A percentile compares a stretch with the other conserved stretches of the same genome.
Conservation (phyloP, 257 asterid species). For the Ballota nigra region DNA sequence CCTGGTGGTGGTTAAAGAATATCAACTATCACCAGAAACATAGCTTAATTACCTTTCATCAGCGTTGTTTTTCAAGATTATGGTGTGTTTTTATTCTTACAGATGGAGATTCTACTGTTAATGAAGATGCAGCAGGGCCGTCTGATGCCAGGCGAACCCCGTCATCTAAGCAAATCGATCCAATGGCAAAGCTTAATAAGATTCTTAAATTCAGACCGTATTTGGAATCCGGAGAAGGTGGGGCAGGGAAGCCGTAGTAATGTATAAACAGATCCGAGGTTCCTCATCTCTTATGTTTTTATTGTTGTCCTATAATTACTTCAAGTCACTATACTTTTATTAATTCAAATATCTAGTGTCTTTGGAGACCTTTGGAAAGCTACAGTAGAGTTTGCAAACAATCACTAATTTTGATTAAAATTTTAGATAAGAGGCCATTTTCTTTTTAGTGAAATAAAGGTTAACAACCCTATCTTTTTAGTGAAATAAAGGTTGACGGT, state of each 20-base stretch:
- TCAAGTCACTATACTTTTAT: background rate
- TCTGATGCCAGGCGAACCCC: conserved; percentile 52
- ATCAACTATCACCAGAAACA: conserved; percentile 3
- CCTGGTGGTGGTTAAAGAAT: background rate
- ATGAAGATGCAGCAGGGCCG: conserved; percentile 55
- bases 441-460: too few relatives aligned
- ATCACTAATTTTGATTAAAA: background rate
- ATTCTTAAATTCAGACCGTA: conserved; percentile 61
- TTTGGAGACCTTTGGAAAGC: background rate
- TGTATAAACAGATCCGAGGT: background rate
- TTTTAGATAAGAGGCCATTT: too few relatives aligned
- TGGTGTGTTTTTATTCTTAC: conserved; percentile 10
- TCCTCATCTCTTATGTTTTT: background rate
- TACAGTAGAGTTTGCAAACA: background rate
- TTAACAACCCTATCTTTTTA: too few relatives aligned
- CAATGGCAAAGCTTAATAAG: conserved; percentile 53
- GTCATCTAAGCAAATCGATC: conserved; percentile 49
- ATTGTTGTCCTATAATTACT: background rate
- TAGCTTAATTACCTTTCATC: background rate
- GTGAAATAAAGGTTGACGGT: too few relatives aligned
- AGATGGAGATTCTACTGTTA: conserved; percentile 43
- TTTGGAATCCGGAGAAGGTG: conserved; percentile 36
- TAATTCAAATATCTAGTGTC: background rate
- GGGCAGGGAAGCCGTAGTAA: conserved; percentile 23
- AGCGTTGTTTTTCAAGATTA: background rate